Percentiles rank a stretch among this genome's conserved stretches.
Conservation (phyloP, 768 basidiomycete species). For the Tricholoma terreum region DNA sequence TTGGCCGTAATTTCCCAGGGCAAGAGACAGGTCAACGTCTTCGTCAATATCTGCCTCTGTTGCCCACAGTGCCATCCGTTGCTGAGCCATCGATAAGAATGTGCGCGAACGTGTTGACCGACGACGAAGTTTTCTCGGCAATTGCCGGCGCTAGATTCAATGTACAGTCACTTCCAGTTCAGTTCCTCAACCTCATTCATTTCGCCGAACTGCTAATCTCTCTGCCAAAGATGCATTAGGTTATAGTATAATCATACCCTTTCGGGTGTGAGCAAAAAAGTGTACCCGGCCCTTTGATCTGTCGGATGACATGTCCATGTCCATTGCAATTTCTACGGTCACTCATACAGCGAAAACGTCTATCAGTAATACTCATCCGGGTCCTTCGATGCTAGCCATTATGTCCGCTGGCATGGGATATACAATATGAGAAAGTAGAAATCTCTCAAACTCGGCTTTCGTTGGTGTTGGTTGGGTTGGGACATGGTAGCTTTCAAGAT, state of each 20-base stretch:
- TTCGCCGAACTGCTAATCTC: too few relatives aligned
- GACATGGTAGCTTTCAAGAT: neutral
- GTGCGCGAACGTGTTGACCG: constrained; percentile 11
- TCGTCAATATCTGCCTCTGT: constrained; percentile 79
- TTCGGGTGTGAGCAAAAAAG: too few relatives aligned
- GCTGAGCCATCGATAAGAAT: constrained; percentile 49
- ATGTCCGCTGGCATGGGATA: neutral
- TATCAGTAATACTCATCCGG: neutral
- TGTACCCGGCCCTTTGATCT: too few relatives aligned
- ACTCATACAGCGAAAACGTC: too few relatives aligned
- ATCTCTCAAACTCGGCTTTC: neutral
- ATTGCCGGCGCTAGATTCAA: constrained; percentile 27
- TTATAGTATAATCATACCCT: too few relatives aligned
- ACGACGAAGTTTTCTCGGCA: constrained; percentile 28
- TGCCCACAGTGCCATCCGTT: constrained; percentile 71
- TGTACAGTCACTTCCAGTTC: neutral
- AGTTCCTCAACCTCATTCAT: too few relatives aligned
- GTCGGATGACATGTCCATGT: too few relatives aligned
- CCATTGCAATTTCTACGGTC: too few relatives aligned
- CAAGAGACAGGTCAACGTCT: constrained; percentile 69
- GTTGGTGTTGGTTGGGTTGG: neutral
- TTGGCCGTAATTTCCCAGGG: constrained; percentile 68
- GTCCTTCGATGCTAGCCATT: neutral
- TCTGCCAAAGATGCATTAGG: too few relatives aligned
- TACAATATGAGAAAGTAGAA: neutral